Percentiles rank a stretch among this genome's conserved stretches.
These are phyloP conservation scores for Plantago ovata DNA, from an alignment of 257 asterid species.

Conservation along the genomic window DNA sequence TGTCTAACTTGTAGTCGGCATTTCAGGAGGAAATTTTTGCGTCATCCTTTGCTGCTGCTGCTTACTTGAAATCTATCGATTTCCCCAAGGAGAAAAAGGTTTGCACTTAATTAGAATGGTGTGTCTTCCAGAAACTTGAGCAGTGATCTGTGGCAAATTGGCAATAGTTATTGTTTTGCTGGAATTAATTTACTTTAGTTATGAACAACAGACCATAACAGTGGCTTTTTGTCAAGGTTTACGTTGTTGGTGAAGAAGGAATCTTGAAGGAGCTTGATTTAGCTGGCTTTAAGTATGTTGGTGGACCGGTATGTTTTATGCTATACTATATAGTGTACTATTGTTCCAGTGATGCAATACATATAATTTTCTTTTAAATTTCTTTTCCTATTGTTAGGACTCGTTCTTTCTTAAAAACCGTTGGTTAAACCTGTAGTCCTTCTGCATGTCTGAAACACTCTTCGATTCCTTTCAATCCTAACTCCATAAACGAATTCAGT, in stretches of 20 bases:
- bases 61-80: constrained; percentile 87
- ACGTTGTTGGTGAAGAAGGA: constrained; percentile 97
- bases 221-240: constrained; percentile 48
- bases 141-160: too few species aligned
- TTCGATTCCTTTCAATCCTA: too few species aligned
- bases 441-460: too few species aligned
- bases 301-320: constrained; percentile 76
- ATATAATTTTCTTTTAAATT: constrained; percentile 1
- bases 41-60: constrained; percentile 99
- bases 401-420: too few species aligned
- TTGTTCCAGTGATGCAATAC: constrained; percentile 11
- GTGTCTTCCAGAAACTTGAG: too few species aligned
- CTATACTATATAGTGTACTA: too few species aligned
- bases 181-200: not conserved
- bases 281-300: constrained; percentile 81
- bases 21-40: constrained; percentile 98
- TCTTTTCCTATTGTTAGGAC: constrained; percentile 4
- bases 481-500: too few species aligned
- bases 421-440: too few species aligned
- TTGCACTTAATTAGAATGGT: not conserved
- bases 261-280: constrained; percentile 88
- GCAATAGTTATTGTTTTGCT: not conserved
- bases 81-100: constrained; percentile 99
- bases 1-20: constrained; percentile 19
- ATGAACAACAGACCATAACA: constrained; percentile 16